A percentile compares a stretch with the other conserved stretches of the same genome.
Evolutionary conservation across 2,329 filamentous ascomycete genomes (phyloP).

Genomic region (Xylariales sp.): DNA sequence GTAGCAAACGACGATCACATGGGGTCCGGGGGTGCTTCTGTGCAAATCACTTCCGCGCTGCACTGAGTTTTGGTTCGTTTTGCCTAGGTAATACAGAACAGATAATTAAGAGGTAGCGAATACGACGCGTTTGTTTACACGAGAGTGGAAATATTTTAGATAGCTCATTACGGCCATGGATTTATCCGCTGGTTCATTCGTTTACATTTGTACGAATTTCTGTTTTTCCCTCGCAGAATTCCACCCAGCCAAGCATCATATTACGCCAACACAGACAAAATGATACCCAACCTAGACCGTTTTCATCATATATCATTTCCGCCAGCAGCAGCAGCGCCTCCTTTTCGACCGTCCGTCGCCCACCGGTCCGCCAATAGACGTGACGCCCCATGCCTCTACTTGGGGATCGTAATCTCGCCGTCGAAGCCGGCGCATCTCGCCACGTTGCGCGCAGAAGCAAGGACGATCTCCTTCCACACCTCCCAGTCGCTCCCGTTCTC

Average conservation of each 20-base stretch:
- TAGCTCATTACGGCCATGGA: neutral
- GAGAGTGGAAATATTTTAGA: neutral
- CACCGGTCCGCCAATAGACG: too few species aligned
- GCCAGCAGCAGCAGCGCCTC: too few species aligned
- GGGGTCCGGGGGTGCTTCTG: neutral
- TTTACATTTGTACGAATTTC: neutral
- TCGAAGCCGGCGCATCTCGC: constrained; percentile 36
- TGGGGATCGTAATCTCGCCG: constrained; percentile 39
- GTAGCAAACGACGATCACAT: neutral
- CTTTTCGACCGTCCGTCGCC: too few species aligned
- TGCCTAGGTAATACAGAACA: neutral
- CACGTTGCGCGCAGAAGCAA: constrained; percentile 42
- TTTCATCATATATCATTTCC: neutral
- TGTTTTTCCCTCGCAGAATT: neutral
- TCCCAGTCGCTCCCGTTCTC: constrained; percentile 50
- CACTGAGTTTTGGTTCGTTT: neutral
- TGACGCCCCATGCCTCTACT: neutral
- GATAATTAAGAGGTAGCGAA: neutral
- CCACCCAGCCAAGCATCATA: neutral
- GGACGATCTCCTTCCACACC: constrained; percentile 45
- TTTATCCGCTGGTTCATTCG: neutral
- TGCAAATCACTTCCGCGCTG: neutral
- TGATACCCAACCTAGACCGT: neutral
- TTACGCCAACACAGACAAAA: neutral
- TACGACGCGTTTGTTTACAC: neutral